Conservation (phyloP, 164 flowering plant genomes). For the Cinnamomum chago region DNA sequence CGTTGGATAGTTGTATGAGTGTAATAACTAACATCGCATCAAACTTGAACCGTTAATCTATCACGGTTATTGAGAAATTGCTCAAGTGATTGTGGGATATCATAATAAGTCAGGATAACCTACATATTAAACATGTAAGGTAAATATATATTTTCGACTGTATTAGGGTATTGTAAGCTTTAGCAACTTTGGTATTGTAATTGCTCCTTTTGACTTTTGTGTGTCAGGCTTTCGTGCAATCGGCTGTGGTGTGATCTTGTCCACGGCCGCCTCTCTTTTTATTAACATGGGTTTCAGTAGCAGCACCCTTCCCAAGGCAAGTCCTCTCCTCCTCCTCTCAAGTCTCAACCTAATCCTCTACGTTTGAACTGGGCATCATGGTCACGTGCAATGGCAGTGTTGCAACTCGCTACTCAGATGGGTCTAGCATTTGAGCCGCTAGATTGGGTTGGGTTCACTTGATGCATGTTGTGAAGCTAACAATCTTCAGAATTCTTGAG, state of each 20-base stretch:
- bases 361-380: neutral
- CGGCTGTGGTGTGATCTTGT: constrained; percentile 41
- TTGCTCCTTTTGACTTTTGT: too few species aligned
- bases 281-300: constrained; percentile 49
- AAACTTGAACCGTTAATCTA: too few species aligned
- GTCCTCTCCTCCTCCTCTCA: neutral
- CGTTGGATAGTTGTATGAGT: too few species aligned
- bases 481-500: neutral
- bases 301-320: constrained; percentile 45
- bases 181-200: too few species aligned
- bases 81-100: too few species aligned
- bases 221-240: constrained; percentile 58
- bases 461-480: neutral
- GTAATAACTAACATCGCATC: too few species aligned
- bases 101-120: too few species aligned
- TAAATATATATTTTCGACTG: too few species aligned
- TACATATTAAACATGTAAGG: too few species aligned
- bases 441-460: neutral
- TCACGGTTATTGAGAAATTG: too few species aligned
- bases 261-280: constrained; percentile 32
- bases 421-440: neutral
- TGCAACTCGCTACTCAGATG: neutral
- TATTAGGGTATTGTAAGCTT: too few species aligned
- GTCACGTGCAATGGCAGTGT: neutral
- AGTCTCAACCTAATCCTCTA: neutral